Conservation (phyloP, 2,329 filamentous ascomycete species). For the Dothideomycetes sp. region DNA sequence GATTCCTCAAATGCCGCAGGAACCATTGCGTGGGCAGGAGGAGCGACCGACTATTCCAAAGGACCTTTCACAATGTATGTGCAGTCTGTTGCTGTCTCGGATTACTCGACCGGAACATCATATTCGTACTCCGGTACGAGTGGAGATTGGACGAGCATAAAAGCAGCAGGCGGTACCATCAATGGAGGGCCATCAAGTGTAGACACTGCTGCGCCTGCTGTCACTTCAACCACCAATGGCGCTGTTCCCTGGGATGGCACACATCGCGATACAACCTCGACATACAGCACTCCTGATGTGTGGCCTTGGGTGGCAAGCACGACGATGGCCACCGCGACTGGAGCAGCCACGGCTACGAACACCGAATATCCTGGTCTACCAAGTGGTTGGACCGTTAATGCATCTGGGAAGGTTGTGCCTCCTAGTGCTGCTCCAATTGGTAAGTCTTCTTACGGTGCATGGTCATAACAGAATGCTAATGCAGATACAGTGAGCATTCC, state of each 20-base stretch:
- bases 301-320: slow-evolving; percentile 32
- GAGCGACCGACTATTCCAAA: slow-evolving; percentile 68
- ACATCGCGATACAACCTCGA: slow-evolving; percentile 34
- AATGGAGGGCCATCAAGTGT: slow-evolving; percentile 44
- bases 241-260: slow-evolving; percentile 59
- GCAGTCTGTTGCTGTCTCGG: slow-evolving; percentile 62
- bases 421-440: slow-evolving; percentile 56
- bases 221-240: slow-evolving; percentile 50
- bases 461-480: slow-evolving; percentile 1
- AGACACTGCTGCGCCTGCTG: slow-evolving; percentile 45
- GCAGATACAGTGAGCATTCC: slow-evolving; percentile 2
- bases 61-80: slow-evolving; percentile 84
- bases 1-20: slow-evolving; percentile 68
- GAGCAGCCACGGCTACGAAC: slow-evolving; percentile 26
- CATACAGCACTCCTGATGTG: slow-evolving; percentile 16
- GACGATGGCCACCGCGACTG: slow-evolving; percentile 29
- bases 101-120: slow-evolving; percentile 83
- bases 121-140: slow-evolving; percentile 73
- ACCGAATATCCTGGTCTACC: slow-evolving; percentile 52
- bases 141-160: slow-evolving; percentile 73
- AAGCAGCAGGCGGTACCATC: slow-evolving; percentile 65
- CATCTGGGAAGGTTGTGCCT: slow-evolving; percentile 68
- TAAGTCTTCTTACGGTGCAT: no score
- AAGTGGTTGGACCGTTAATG: slow-evolving; percentile 65
- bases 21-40: slow-evolving; percentile 83